phyloP scores from a whole-genome alignment of 169 alveolate species.

The Toxoplasma gondii region DNA sequence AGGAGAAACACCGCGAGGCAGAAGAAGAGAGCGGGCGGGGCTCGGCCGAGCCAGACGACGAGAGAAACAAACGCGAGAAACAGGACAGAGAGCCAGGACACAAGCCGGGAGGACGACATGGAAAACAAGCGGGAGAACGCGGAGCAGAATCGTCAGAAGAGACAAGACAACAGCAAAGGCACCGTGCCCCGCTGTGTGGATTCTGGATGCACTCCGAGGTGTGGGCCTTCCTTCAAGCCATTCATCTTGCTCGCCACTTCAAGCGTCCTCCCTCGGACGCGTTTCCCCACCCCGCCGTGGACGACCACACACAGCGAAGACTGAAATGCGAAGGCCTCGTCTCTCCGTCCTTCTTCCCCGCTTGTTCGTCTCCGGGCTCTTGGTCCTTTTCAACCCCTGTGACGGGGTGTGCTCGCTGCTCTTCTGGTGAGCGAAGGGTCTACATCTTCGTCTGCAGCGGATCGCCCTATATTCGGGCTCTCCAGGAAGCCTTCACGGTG shows the following conservation, averaged over 20 bases:
- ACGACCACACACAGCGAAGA: too few species aligned
- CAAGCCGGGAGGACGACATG: too few species aligned
- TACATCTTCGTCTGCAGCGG: conserved; percentile 11
- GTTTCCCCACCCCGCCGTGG: too few species aligned
- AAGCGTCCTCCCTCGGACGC: too few species aligned
- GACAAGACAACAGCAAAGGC: neutral
- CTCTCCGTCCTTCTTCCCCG: too few species aligned
- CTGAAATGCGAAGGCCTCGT: too few species aligned
- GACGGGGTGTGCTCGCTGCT: too few species aligned
- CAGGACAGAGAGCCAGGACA: neutral
- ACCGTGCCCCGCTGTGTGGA: neutral
- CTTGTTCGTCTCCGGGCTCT: too few species aligned
- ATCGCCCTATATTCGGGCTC: neutral
- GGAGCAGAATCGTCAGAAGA: neutral
- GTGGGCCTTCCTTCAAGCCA: neutral
- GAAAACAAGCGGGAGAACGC: too few species aligned
- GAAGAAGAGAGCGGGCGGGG: neutral
- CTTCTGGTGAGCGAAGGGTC: neutral
- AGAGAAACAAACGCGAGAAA: neutral
- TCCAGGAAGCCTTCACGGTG: neutral
- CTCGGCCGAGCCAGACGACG: neutral
- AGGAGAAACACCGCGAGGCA: neutral
- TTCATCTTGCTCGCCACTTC: neutral
- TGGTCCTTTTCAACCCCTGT: too few species aligned
- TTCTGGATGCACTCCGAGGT: neutral